Evolutionary conservation across 352 stramenopile genomes (phyloP).

Genomic region (Globisporangium parvum): DNA sequence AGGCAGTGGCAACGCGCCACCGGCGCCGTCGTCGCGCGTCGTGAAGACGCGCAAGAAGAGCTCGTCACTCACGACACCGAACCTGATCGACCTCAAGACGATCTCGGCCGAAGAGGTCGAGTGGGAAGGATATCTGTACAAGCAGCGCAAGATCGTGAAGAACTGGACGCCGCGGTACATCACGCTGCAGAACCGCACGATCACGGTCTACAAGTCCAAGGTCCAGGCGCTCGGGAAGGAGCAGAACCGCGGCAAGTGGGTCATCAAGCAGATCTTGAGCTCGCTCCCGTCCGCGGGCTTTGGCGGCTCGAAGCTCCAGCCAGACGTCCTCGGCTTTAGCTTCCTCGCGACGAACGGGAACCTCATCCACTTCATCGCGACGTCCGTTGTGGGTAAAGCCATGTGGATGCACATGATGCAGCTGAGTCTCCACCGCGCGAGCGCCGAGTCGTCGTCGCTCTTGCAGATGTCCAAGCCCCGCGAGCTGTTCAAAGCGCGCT

Average conservation of each 20-base stretch:
- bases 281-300: slow-evolving; percentile 76
- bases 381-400: slow-evolving; percentile 65
- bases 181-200: slow-evolving; percentile 73
- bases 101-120: slow-evolving; percentile 82
- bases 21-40: slow-evolving; percentile 4
- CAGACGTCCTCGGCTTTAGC: slow-evolving; percentile 74
- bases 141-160: slow-evolving; percentile 88
- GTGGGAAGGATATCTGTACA: slow-evolving; percentile 88
- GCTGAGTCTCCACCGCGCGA: slow-evolving; percentile 42
- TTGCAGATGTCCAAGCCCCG: slow-evolving; percentile 33
- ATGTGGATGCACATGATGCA: slow-evolving; percentile 85
- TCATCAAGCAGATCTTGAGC: slow-evolving; percentile 75
- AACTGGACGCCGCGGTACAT: slow-evolving; percentile 86
- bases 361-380: slow-evolving; percentile 79
- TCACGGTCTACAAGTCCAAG: slow-evolving; percentile 86
- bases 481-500: slow-evolving; percentile 25
- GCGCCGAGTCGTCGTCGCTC: slow-evolving; percentile 31
- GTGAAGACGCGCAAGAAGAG: slow-evolving; percentile 4
- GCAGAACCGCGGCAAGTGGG: slow-evolving; percentile 70
- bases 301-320: slow-evolving; percentile 72
- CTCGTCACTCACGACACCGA: slow-evolving; percentile 43
- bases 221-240: slow-evolving; percentile 79
- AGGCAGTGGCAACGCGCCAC: background rate
- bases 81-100: slow-evolving; percentile 84
- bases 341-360: slow-evolving; percentile 82